phyloP scores from a whole-genome alignment of 225 moss, liverwort and hornwort genomes.

The Marchantia paleacea region DNA sequence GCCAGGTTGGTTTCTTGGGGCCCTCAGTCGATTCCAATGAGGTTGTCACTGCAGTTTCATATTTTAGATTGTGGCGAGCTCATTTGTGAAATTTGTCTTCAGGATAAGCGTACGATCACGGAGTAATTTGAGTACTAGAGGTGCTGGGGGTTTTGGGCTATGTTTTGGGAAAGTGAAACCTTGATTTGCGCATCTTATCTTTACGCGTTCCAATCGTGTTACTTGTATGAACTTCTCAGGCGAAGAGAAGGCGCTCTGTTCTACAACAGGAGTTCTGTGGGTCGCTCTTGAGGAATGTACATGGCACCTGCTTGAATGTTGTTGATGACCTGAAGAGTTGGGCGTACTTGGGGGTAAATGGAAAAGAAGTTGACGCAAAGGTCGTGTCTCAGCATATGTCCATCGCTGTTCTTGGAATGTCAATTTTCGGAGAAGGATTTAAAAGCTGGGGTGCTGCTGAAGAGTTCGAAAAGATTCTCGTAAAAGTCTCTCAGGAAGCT shows the following conservation, averaged over 20 bases:
- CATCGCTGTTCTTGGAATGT: constrained; percentile 35
- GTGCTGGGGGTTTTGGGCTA: neutral
- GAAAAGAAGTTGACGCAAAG: constrained; percentile 28
- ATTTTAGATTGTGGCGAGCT: neutral
- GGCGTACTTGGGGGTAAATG: constrained; percentile 28
- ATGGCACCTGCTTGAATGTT: constrained; percentile 25
- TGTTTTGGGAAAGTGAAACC: neutral
- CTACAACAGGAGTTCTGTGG: constrained; percentile 31
- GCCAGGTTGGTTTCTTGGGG: constrained; percentile 22
- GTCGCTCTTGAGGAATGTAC: constrained; percentile 19
- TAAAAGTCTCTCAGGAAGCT: constrained; percentile 26
- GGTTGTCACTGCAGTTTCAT: neutral
- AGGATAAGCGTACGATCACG: no score
- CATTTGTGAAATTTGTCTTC: no score
- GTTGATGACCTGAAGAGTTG: constrained; percentile 23
- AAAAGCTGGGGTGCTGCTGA: constrained; percentile 29
- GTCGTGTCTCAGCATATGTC: constrained; percentile 30
- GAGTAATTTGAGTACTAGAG: neutral
- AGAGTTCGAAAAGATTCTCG: constrained; percentile 39
- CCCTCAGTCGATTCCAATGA: neutral
- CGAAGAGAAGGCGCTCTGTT: constrained; percentile 24
- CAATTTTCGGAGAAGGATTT: constrained; percentile 40
- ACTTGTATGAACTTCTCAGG: constrained; percentile 22
- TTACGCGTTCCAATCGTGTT: neutral
- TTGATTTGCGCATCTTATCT: neutral